Evolutionary conservation across 1,284 basidiomycete species (phyloP), one percentile per base, ranked within the genome.

Genomic region (Fomes fomentarius): DNA sequence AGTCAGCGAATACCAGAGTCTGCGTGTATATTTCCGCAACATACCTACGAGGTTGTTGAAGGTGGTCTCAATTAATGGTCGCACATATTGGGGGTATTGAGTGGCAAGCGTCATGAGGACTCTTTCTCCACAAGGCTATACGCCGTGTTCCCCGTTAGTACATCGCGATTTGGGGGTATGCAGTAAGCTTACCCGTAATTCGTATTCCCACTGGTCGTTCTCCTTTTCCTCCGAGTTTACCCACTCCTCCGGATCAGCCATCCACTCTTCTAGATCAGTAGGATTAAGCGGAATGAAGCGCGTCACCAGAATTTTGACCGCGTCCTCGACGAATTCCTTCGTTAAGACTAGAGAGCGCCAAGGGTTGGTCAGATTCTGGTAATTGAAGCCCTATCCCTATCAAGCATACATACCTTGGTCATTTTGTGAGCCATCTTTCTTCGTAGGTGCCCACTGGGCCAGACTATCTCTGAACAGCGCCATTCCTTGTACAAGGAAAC

Each of bases 241-340:
- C 92, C 93, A 96, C 65, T 94, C 91, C 72, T 96, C 94, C 0
- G 93, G 92, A 70, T 94, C 91, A 24, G 81, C 78, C 73, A 88
- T 81, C 86, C 94, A 91, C 3, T 76, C 79, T 59, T 93, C 84
- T 4, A 96, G 78, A 69, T 96, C 93, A 4, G 79, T 73, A 1
- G 88, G 80, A 50, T 89, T 91, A 30, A 96, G 76, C 3, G 91
- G 91, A 66, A 96, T 87, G 64, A 94, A 90, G 22, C 89, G 83
- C 31, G 88, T 88, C 22, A 96, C 81, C 5, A 96, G 80, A 14
- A 94, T 74, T 57, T 82, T 80, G 26, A 94, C 88, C 0, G 93
- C 90, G 44, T 86, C 83, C 58, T 89, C 80, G 4, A 96, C 87
- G 65, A 94, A 93, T 11, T 85, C 77, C 52, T 81, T 76, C 1